Percentiles rank a stretch among this genome's conserved stretches.
Evolutionary conservation across 1,139 yeast species (phyloP).

Genomic region (Candida anutae): DNA sequence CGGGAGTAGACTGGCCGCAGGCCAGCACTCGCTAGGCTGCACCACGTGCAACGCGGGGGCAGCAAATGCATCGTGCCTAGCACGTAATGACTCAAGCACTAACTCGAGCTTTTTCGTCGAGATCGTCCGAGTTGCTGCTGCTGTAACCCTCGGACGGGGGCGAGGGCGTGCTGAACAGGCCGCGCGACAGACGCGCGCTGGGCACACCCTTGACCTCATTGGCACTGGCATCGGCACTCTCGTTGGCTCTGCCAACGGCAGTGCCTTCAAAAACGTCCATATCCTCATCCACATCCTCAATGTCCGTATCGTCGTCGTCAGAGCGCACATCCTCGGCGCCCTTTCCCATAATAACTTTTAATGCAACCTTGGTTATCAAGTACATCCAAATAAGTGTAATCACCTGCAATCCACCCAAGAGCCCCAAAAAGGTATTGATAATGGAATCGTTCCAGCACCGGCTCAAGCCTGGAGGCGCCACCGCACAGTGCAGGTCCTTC

Average conservation of each 20-base stretch:
- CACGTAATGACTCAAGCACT: no score
- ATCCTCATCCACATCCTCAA: constrained; percentile 13
- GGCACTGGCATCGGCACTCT: background rate
- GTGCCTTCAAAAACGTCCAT: no score
- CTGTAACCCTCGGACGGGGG: background rate
- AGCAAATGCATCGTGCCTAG: no score
- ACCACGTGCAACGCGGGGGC: no score
- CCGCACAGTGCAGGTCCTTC: constrained; percentile 28
- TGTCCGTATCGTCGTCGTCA: constrained; percentile 48
- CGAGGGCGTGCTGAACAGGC: constrained; percentile 1
- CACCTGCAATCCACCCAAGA: constrained; percentile 61
- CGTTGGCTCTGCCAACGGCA: no score
- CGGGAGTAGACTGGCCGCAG: no score
- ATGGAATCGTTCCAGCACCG: constrained; percentile 55
- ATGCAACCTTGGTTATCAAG: constrained; percentile 62
- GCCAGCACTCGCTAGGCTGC: no score
- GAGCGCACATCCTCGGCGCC: constrained; percentile 83
- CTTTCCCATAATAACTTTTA: constrained; percentile 60
- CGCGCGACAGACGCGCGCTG: constrained; percentile 1
- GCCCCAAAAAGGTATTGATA: constrained; percentile 43
- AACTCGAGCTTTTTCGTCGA: no score
- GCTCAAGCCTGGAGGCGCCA: constrained; percentile 17
- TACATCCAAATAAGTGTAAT: constrained; percentile 69
- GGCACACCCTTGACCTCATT: background rate
- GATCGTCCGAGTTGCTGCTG: no score